Percentiles rank a stretch among this genome's conserved stretches.
Evolutionary conservation across 768 basidiomycete genomes (phyloP).

Genomic region (Tricholoma sp.): DNA sequence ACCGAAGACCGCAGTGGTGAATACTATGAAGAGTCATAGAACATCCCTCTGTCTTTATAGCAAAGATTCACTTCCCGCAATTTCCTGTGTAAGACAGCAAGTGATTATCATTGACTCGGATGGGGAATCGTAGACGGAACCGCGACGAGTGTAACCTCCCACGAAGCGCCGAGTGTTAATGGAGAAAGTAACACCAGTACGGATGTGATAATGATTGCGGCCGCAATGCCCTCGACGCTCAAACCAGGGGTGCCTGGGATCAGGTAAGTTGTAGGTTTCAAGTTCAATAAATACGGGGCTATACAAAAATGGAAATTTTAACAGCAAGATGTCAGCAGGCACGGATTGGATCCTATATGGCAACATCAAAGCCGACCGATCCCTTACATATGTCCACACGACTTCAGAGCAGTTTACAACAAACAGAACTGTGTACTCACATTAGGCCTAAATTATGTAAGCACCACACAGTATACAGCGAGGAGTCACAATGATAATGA

Average conservation of each 20-base stretch:
- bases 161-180: conserved; percentile 25
- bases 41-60: conserved; percentile 21
- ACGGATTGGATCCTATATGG: background rate
- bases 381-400: too few species aligned
- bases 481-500: background rate
- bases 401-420: too few species aligned
- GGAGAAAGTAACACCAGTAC: conserved; percentile 16
- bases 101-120: conserved; percentile 38
- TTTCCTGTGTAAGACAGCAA: conserved; percentile 25
- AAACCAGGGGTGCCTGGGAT: conserved; percentile 24
- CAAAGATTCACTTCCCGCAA: conserved; percentile 21
- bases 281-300: conserved; percentile 25
- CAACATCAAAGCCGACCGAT: background rate
- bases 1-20: conserved; percentile 12
- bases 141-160: conserved; percentile 17
- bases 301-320: conserved; percentile 13
- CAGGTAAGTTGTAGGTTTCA: conserved; percentile 34
- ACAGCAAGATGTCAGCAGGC: background rate
- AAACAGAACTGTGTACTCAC: too few species aligned
- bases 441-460: too few species aligned
- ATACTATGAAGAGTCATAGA: conserved; percentile 29
- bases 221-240: conserved; percentile 27
- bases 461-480: too few species aligned
- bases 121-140: conserved; percentile 25
- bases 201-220: conserved; percentile 35